Percentiles rank a stretch among this genome's conserved stretches.
These are phyloP conservation scores for Leccinum boreale DNA, from an alignment of 768 basidiomycete genomes.

Conservation along the genomic window DNA sequence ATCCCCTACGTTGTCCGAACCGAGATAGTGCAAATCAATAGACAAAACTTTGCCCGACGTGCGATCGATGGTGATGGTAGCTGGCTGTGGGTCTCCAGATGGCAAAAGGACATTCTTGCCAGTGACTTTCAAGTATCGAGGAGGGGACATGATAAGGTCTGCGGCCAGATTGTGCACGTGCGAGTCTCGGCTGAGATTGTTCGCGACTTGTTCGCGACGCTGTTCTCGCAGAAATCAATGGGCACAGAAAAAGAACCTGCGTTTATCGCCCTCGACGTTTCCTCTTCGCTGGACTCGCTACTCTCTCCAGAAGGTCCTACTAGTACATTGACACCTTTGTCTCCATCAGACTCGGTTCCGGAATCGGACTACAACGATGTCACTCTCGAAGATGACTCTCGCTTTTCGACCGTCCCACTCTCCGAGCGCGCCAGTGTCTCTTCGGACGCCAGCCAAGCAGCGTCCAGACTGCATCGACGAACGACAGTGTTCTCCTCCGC, in stretches of 20 bases:
- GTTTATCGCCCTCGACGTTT: slow-evolving; percentile 10
- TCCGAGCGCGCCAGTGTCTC: slow-evolving; percentile 34
- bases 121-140: slow-evolving; percentile 40
- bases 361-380: slow-evolving; percentile 67
- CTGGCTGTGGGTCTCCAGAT: slow-evolving; percentile 46
- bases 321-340: slow-evolving; percentile 24
- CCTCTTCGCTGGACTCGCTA: slow-evolving; percentile 41
- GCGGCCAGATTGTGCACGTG: too few relatives aligned
- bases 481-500: slow-evolving; percentile 28
- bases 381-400: slow-evolving; percentile 40
- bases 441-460: slow-evolving; percentile 24
- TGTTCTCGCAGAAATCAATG: slow-evolving; percentile 14
- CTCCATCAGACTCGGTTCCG: slow-evolving; percentile 43
- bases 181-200: too few relatives aligned
- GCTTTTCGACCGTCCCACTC: slow-evolving; percentile 52
- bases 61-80: slow-evolving; percentile 61
- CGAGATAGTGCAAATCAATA: slow-evolving; percentile 38
- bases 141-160: slow-evolving; percentile 5
- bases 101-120: slow-evolving; percentile 60
- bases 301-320: slow-evolving; percentile 45
- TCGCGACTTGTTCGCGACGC: not conserved
- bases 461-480: slow-evolving; percentile 24
- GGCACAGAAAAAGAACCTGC: slow-evolving; percentile 11
- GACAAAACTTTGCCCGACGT: slow-evolving; percentile 57
- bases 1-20: slow-evolving; percentile 22